Evolutionary conservation across 306 rosid species (phyloP).

Genomic region (Malus sylvestris): DNA sequence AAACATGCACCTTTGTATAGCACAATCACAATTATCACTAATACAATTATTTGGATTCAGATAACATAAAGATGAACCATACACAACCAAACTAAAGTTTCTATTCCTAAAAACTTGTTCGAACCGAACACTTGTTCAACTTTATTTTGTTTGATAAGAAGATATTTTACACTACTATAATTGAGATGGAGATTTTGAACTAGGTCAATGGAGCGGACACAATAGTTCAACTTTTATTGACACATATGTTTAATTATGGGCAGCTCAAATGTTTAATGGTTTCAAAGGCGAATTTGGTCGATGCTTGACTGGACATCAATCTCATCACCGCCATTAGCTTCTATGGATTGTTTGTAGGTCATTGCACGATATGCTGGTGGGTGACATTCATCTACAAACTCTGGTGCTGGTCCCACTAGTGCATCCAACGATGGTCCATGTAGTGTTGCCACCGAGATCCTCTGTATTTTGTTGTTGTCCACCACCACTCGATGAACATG

Average conservation of each 20-base stretch:
- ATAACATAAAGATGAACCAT: too few relatives aligned
- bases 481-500: conserved; percentile 54
- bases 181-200: too few relatives aligned
- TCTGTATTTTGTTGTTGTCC: conserved; percentile 35
- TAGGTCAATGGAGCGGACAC: too few relatives aligned
- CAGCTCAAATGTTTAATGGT: background rate
- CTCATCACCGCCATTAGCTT: conserved; percentile 26
- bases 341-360: conserved; percentile 43
- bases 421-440: conserved; percentile 50
- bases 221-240: background rate
- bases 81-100: too few relatives aligned
- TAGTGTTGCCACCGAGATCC: conserved; percentile 41
- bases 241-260: background rate
- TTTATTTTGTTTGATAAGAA: background rate
- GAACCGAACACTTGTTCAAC: background rate
- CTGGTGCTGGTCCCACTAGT: conserved; percentile 26
- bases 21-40: too few relatives aligned
- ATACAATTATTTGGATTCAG: too few relatives aligned
- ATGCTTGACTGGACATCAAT: conserved; percentile 22
- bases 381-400: conserved; percentile 36
- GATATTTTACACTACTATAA: too few relatives aligned
- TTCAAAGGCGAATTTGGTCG: conserved; percentile 2
- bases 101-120: background rate
- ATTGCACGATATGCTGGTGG: conserved; percentile 28
- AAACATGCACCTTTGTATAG: too few relatives aligned